Evolutionary conservation across 345 rosid genomes (phyloP), one percentile per base, ranked within the genome.

Genomic region (Salix dunnii): DNA sequence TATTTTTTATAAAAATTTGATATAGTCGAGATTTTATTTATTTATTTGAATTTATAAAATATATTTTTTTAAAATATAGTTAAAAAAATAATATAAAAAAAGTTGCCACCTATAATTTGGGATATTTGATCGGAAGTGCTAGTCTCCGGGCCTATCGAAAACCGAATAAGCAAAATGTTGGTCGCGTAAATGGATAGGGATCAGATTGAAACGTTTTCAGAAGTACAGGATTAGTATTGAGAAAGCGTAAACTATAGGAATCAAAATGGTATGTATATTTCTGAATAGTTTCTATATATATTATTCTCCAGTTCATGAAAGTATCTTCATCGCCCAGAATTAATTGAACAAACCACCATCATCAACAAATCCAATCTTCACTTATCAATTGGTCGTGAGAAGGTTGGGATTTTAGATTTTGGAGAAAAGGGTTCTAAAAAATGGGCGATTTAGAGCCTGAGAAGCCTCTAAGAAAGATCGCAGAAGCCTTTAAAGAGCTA

Each of bases 401-500:
- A 35, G 28, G 3, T 23, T 42, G 46, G 10, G 46, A 11, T 42
- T 42, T 10, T 58, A 58, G 63, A 23, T 58, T 9, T 58, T 23
- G 6, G 1, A 28, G 14, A 58, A 23, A 46, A 23, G 25, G 28
- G 63, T 12, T 71, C 3, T 0, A 33, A 2, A 21, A 55, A 65
- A 74, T 74, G 70, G 63, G 33, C 20, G 60, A 74, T 74, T 48
- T 35, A 1, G 46, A 30, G 35, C 65, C 48, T 20, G 58, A 65
- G 21, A 74, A 74, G 61, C 77, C 70, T n/a, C 69, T 74, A 3
- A 46, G 46, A 46, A 74, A 74, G 30, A 74, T 74, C 1, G 18
- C 77, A 12, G 77, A 74, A 36, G 63, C 77, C 21, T 74, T 74
- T 66, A 74, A 74, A 10, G 77, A 74, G 6, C 43, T 74, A n/a